phyloP scores from a whole-genome alignment of 805 yeast species.

The Suhomyces sp. region DNA sequence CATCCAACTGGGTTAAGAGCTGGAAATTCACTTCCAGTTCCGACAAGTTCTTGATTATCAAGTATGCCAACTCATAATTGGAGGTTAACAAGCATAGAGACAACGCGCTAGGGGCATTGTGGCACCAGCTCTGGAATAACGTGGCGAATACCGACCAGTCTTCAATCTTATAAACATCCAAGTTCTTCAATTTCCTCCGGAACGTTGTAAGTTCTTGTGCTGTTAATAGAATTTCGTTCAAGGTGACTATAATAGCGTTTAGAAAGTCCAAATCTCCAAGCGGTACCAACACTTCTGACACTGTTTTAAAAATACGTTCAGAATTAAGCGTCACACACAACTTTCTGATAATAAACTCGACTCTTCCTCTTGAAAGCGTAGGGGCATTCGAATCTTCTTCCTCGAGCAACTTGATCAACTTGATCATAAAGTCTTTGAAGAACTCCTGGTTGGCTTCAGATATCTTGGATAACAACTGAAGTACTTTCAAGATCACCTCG shows the following conservation, averaged over 20 bases:
- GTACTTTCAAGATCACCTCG: conserved; percentile 70
- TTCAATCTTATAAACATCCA: conserved; percentile 51
- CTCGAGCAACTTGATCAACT: conserved; percentile 66
- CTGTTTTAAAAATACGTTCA: conserved; percentile 75
- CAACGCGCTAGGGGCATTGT: conserved; percentile 83
- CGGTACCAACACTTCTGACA: conserved; percentile 68
- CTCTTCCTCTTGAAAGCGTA: conserved; percentile 55
- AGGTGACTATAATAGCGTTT: conserved; percentile 77
- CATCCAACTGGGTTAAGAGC: conserved; percentile 80
- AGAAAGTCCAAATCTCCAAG: conserved; percentile 60
- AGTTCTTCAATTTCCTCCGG: conserved; percentile 58
- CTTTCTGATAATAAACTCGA: conserved; percentile 79
- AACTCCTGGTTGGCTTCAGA: conserved; percentile 74
- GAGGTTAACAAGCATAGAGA: conserved; percentile 83
- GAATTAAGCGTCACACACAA: conserved; percentile 78
- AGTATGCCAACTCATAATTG: conserved; percentile 81
- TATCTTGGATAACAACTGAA: conserved; percentile 69
- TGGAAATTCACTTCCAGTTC: conserved; percentile 79
- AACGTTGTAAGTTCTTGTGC: conserved; percentile 75
- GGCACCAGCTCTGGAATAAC: conserved; percentile 87
- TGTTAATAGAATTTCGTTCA: conserved; percentile 81
- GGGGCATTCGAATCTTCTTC: conserved; percentile 29
- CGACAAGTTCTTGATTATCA: conserved; percentile 76
- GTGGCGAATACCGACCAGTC: conserved; percentile 71
- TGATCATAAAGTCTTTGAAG: conserved; percentile 71